Evolutionary conservation across 2,329 filamentous ascomycete genomes (phyloP).

Genomic region (Pseudopyricularia cyperi): DNA sequence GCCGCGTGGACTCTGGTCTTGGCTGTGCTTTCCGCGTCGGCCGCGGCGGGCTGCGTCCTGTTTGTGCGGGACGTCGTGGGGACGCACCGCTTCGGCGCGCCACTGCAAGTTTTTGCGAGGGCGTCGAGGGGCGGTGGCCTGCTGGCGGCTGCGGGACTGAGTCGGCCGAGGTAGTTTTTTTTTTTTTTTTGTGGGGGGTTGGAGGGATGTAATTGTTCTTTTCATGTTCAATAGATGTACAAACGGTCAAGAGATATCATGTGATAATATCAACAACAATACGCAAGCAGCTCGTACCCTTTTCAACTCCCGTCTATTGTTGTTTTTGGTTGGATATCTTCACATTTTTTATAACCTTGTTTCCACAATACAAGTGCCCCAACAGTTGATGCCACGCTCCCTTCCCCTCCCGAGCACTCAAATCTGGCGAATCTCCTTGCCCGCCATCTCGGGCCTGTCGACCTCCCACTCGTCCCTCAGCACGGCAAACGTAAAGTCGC

Average conservation of each 20-base stretch:
- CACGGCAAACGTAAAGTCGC: constrained; percentile 78
- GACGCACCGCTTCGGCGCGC: not conserved
- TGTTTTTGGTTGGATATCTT: too few species aligned
- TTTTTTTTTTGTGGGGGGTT: too few species aligned
- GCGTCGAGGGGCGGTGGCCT: not conserved
- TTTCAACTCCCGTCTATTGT: too few species aligned
- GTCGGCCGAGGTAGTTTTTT: not conserved
- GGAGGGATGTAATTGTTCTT: too few species aligned
- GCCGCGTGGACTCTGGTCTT: not conserved
- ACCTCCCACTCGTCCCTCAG: constrained; percentile 89
- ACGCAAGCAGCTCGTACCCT: too few species aligned
- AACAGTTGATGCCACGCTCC: not conserved
- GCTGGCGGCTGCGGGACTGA: not conserved
- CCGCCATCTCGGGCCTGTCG: constrained; percentile 78
- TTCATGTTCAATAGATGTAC: too few species aligned
- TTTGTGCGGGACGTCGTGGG: not conserved
- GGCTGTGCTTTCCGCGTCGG: not conserved
- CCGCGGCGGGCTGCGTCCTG: not conserved
- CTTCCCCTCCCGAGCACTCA: constrained; percentile 24
- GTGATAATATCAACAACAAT: too few species aligned
- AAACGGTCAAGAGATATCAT: too few species aligned
- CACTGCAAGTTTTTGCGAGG: constrained; percentile 1
- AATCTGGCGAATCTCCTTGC: constrained; percentile 78
- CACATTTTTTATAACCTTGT: not conserved
- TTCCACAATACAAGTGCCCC: not conserved